Evolutionary conservation across 129 eudicot species (phyloP), one percentile per base, ranked within the genome.

Genomic region (Rutidosis leptorrhynchoides): DNA sequence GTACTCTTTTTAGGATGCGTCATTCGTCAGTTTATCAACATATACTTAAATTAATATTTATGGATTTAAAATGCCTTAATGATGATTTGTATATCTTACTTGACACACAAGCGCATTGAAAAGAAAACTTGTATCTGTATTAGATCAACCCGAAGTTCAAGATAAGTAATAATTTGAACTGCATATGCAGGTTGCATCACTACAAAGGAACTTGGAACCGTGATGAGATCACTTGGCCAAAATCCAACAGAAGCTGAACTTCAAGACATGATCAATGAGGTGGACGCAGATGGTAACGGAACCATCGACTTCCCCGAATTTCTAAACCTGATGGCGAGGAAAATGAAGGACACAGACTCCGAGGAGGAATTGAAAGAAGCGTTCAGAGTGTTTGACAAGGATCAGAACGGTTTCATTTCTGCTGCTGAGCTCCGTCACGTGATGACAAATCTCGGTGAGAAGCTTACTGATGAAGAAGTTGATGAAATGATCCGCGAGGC

Each of bases 401-500:
- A 75, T 20, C 80, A 75, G 60, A 75, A 75, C 48, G 74, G 80
- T 25, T 75, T 75, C 80, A 75, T 75, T 19, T 75, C 80, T 20
- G 80, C 80, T 52, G 80, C 80, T 61, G 80, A 75, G 68, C 74
- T 75, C 7, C 80, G 80, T 23, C 80, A 75, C 21, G 80, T 75
- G 70, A 75, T 75, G 80, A 75, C 80, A 68, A 75, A 75, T 40
- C 74, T 75, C 0, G 80, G 80, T 17, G 80, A 75, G 64, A 75
- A 75, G 45, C 80, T 75, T 42, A 75, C 80, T 19, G 80, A 75
- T 35, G 80, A 75, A 51, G 80, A 75, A 75, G 80, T 75, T 23
- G 80, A 75, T 68, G 80, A 75, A 29, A 75, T 75, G 80, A 75
- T 75, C 65, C 80, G 80, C 15, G 80, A 75, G 22, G 80, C 80